phyloP scores from a whole-genome alignment of 2,329 filamentous ascomycete species.

The Cercospora berteroae region DNA sequence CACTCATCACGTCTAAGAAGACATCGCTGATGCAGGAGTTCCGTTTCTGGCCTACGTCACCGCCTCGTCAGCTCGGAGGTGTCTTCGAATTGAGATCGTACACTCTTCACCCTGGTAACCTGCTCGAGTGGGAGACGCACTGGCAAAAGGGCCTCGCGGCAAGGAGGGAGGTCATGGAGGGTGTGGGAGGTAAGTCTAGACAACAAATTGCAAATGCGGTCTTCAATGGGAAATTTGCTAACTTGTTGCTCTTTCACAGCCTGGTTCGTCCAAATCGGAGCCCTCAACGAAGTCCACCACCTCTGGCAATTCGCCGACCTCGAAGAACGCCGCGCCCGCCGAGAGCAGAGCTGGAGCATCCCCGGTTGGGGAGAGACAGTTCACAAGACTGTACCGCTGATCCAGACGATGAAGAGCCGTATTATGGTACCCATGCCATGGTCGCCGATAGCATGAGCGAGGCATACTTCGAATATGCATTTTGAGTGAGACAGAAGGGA shows the following conservation, averaged over 20 bases:
- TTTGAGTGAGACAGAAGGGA: no score
- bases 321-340: slow-evolving; percentile 83
- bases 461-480: not conserved
- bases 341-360: slow-evolving; percentile 92
- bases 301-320: slow-evolving; percentile 98
- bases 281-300: slow-evolving; percentile 96
- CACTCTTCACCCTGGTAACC: slow-evolving; percentile 89
- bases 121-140: slow-evolving; percentile 98
- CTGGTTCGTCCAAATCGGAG: slow-evolving; percentile 98
- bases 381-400: slow-evolving; percentile 96
- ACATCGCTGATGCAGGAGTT: slow-evolving; percentile 98
- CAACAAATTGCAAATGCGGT: slow-evolving; percentile 55
- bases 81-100: slow-evolving; percentile 96
- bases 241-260: slow-evolving; percentile 56
- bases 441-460: slow-evolving; percentile 68
- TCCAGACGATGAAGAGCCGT: slow-evolving; percentile 92
- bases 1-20: slow-evolving; percentile 78
- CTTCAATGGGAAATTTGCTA: slow-evolving; percentile 1
- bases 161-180: slow-evolving; percentile 95
- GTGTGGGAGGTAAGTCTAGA: slow-evolving; percentile 41
- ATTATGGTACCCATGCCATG: slow-evolving; percentile 94
- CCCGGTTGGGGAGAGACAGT: slow-evolving; percentile 77
- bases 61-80: slow-evolving; percentile 84
- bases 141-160: slow-evolving; percentile 92
- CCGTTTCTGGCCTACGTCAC: slow-evolving; percentile 96